phyloP scores from a whole-genome alignment of 177 flowering plant genomes.

The Tripterygium wilfordii region DNA sequence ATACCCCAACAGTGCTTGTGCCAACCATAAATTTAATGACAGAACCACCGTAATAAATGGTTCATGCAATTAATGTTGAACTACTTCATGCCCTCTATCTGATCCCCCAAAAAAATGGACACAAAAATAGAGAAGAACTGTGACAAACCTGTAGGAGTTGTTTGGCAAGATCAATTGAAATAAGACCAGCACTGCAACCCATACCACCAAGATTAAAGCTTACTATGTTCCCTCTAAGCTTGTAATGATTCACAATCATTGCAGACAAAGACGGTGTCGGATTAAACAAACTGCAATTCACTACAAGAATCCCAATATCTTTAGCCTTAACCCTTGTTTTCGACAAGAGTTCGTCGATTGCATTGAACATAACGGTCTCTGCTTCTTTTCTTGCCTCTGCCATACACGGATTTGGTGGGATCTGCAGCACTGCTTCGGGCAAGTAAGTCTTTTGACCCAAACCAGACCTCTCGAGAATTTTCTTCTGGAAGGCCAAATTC shows the following conservation, averaged over 20 bases:
- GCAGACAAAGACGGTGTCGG: constrained; percentile 70
- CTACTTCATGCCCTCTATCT: no score
- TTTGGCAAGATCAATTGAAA: constrained; percentile 69
- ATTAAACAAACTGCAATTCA: constrained; percentile 68
- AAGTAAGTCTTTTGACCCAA: constrained; percentile 66
- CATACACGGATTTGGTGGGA: constrained; percentile 60
- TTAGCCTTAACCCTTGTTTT: constrained; percentile 65
- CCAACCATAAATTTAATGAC: no score
- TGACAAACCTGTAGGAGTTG: constrained; percentile 52
- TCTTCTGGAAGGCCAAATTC: constrained; percentile 57
- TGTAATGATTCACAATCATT: constrained; percentile 67
- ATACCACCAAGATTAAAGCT: constrained; percentile 74
- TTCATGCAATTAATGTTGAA: no score
- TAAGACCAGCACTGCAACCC: constrained; percentile 87
- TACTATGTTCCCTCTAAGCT: constrained; percentile 60
- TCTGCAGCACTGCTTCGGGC: constrained; percentile 50
- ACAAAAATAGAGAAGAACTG: background rate
- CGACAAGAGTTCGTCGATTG: constrained; percentile 51
- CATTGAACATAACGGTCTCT: constrained; percentile 71
- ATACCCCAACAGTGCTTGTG: no score
- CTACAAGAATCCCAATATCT: constrained; percentile 71
- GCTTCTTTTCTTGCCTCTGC: constrained; percentile 78
- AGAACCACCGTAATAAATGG: no score
- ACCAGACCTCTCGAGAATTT: constrained; percentile 60
- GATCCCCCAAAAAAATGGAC: background rate